Conservation (phyloP, 1,284 basidiomycete species). For the Trametes hirsuta region DNA sequence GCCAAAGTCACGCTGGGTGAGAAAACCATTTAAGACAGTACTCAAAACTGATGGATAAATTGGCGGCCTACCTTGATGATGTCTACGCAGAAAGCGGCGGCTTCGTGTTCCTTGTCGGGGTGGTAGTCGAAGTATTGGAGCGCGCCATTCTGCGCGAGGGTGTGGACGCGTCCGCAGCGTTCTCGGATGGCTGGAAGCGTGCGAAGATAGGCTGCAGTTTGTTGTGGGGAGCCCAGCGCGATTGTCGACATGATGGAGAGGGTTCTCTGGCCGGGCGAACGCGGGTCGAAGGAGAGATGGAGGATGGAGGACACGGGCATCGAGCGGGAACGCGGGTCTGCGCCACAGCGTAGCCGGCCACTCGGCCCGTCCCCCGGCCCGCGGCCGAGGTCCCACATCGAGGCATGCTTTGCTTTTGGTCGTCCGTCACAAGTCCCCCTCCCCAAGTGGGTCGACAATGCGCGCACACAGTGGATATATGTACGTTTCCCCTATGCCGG, state of each 20-base stretch:
- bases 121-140: slow-evolving; percentile 89
- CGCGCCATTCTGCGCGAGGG: slow-evolving; percentile 72
- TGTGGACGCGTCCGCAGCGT: slow-evolving; percentile 79
- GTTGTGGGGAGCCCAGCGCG: slow-evolving; percentile 30
- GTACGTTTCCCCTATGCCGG: too few species aligned
- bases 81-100: slow-evolving; percentile 79
- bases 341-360: too few species aligned
- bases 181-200: slow-evolving; percentile 89
- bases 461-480: too few species aligned
- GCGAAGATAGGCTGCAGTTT: slow-evolving; percentile 75
- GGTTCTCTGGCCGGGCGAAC: neutral
- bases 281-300: too few species aligned
- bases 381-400: too few species aligned
- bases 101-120: slow-evolving; percentile 70
- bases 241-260: slow-evolving; percentile 12
- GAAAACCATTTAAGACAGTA: too few species aligned
- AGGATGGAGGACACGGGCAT: too few species aligned
- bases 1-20: slow-evolving; percentile 78
- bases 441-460: too few species aligned
- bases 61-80: slow-evolving; percentile 70
- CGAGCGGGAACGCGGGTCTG: too few species aligned
- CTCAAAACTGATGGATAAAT: neutral
- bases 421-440: too few species aligned
- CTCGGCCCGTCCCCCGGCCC: too few species aligned
- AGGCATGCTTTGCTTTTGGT: too few species aligned